Evolutionary conservation across 768 basidiomycete species (phyloP), one percentile per base, ranked within the genome.

Genomic region (Exidia glandulosa): DNA sequence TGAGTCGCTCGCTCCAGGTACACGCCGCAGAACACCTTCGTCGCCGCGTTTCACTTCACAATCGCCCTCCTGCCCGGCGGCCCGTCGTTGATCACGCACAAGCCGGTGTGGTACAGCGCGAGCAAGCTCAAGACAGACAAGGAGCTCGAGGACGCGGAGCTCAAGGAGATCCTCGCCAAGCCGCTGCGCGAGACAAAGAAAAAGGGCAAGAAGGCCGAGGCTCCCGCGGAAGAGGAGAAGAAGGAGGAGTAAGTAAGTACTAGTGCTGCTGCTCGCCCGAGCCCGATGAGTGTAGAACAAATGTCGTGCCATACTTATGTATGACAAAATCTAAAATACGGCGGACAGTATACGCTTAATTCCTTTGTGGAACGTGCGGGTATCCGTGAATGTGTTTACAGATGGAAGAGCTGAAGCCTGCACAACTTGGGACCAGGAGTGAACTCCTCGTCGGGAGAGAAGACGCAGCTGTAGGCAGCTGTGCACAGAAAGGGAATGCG

Each of bases 31-130:
- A 86, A 81, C 65, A 92, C 92, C 19, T 84, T 88, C 60, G 91
- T 97, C 50, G 94, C 95, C 59, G 90, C 87, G 9, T 96, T 94
- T 83, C 94, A 97, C 79, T 94, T 96, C 77, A 99, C 95, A 48
- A 85, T 99, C 68, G 93, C 92, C 36, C 82, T 99, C 25, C 85
- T 90, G 36, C 87, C 95, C 52, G 88, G 82, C 57, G 96, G 96
- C 31, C 95, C 93, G 29, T 73, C 86, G 31, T 75, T 97, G 64
- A 82, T 99, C 73, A 91, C 91, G 13, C 87, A 89, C 62, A 84
- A 90, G 10, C 91, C 96, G 13, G 67, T 85, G 32, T 98, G 93
- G 95, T 98, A 94, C 78, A 90, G 91, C 68, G 80, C 89, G 32
- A 94, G 94, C 68, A 79, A 95, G 60, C 81, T 96, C 66, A 90